Evolutionary conservation across 352 stramenopile genomes (phyloP).

Genomic region (Phytophthora sansomeana): DNA sequence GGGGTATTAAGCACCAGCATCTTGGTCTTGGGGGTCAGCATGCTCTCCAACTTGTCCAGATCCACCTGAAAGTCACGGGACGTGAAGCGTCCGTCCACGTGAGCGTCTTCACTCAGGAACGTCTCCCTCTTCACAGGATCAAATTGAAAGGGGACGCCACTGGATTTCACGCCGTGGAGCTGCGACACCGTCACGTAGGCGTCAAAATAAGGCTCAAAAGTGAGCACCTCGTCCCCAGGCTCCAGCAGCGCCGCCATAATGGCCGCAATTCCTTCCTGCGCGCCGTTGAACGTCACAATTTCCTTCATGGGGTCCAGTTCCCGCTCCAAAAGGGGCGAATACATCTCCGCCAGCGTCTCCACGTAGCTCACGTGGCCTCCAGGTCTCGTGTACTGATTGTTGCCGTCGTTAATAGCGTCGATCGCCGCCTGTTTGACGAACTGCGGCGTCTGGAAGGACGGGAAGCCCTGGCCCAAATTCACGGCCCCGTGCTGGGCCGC

Average conservation of each 20-base stretch:
- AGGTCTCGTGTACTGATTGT: constrained; percentile 93
- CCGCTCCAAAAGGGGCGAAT: constrained; percentile 71
- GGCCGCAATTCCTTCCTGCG: constrained; percentile 87
- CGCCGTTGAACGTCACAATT: constrained; percentile 90
- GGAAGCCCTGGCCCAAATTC: constrained; percentile 98
- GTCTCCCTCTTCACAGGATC: constrained; percentile 47
- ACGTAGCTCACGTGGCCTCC: constrained; percentile 87
- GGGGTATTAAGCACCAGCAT: constrained; percentile 98
- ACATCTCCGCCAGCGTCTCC: constrained; percentile 80
- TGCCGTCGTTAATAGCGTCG: constrained; percentile 74
- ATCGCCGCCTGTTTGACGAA: constrained; percentile 92
- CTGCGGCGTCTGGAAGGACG: constrained; percentile 92
- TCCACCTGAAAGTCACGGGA: constrained; percentile 89
- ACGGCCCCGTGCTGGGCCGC: constrained; percentile 83
- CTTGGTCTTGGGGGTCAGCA: constrained; percentile 92
- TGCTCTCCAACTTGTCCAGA: constrained; percentile 80
- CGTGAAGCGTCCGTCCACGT: constrained; percentile 50
- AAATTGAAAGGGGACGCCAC: constrained; percentile 79
- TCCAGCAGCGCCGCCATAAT: constrained; percentile 84
- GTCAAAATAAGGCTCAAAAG: constrained; percentile 93
- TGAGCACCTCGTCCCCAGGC: constrained; percentile 87
- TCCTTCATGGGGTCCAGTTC: constrained; percentile 79
- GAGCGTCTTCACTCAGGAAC: constrained; percentile 42
- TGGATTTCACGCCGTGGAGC: constrained; percentile 80
- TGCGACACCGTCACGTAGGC: constrained; percentile 89